These are phyloP conservation scores for Didymella pomorum DNA, from an alignment of 2,329 filamentous ascomycete species.

Conservation along the genomic window DNA sequence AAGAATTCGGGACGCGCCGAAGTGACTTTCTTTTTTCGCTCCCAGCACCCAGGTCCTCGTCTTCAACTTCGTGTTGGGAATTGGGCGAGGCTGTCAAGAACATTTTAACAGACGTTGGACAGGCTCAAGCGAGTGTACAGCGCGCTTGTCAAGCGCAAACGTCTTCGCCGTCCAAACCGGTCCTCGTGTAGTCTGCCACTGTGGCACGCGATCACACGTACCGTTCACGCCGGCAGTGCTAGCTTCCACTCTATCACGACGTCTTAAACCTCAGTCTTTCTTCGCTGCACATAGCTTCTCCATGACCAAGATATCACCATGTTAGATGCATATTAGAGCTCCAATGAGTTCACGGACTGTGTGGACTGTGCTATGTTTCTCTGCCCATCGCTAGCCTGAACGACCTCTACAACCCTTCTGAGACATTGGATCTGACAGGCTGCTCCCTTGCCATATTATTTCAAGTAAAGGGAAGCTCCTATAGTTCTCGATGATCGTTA, in stretches of 20 bases:
- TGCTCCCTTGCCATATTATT: not conserved
- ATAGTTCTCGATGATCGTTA: not conserved
- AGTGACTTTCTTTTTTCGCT: not conserved
- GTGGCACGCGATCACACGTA: conserved; percentile 9
- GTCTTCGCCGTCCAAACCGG: too few relatives aligned
- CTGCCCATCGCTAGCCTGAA: not conserved
- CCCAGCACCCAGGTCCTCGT: conserved; percentile 1
- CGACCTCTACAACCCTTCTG: not conserved
- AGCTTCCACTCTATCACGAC: conserved; percentile 18
- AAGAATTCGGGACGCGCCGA: not conserved
- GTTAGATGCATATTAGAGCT: too few relatives aligned
- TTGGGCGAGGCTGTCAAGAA: not conserved
- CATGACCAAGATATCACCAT: not conserved
- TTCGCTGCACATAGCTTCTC: too few relatives aligned
- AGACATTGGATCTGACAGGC: not conserved
- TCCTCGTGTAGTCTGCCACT: too few relatives aligned
- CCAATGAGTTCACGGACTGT: not conserved
- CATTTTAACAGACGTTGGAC: not conserved
- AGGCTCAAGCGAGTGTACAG: conserved; percentile 5
- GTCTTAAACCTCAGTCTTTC: not conserved
- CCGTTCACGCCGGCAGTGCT: conserved; percentile 10
- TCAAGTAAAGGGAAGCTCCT: not conserved
- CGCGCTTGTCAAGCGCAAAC: conserved; percentile 13
- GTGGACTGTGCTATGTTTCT: not conserved
- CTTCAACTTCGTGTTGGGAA: not conserved